phyloP scores from a whole-genome alignment of 2,329 filamentous ascomycete species.

The Apiospora marii region DNA sequence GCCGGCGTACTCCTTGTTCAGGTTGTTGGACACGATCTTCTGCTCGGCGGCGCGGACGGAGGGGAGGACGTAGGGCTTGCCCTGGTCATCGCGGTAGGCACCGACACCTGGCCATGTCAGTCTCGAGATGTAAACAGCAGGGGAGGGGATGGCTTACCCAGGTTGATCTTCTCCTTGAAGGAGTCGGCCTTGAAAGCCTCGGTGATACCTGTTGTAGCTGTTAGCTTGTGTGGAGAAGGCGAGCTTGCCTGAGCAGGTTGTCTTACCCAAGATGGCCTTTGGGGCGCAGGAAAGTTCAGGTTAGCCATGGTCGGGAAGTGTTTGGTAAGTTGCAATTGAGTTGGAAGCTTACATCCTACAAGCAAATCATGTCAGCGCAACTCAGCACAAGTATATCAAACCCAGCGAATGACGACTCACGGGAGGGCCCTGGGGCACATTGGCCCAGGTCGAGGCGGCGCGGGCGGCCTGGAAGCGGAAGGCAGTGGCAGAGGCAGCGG shows the following conservation, averaged over 20 bases:
- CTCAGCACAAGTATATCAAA: slow-evolving; percentile 30
- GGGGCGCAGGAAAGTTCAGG: slow-evolving; percentile 32
- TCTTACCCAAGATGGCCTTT: slow-evolving; percentile 79
- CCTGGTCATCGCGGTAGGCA: slow-evolving; percentile 97
- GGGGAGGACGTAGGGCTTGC: slow-evolving; percentile 97
- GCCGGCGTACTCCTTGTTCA: slow-evolving; percentile 98
- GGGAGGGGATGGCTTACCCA: too few species aligned
- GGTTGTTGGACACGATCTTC: slow-evolving; percentile 76
- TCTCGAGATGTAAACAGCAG: too few species aligned
- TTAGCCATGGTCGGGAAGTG: slow-evolving; percentile 28
- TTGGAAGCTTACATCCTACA: slow-evolving; percentile 34
- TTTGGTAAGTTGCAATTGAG: neutral
- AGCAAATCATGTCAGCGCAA: slow-evolving; percentile 5
- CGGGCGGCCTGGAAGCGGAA: slow-evolving; percentile 54
- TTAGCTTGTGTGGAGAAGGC: slow-evolving; percentile 20
- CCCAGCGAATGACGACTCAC: slow-evolving; percentile 63
- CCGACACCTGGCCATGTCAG: slow-evolving; percentile 73
- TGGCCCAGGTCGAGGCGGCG: slow-evolving; percentile 84
- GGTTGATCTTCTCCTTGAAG: slow-evolving; percentile 96
- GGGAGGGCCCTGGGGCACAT: slow-evolving; percentile 92
- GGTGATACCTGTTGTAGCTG: slow-evolving; percentile 73
- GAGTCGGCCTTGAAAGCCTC: slow-evolving; percentile 98
- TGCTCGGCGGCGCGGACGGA: slow-evolving; percentile 90
- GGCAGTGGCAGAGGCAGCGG: slow-evolving; percentile 36
- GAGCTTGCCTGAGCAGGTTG: neutral